These are phyloP conservation scores for Anthracocystis setariae DNA, from an alignment of 1,284 basidiomycete species.

Conservation along the genomic window DNA sequence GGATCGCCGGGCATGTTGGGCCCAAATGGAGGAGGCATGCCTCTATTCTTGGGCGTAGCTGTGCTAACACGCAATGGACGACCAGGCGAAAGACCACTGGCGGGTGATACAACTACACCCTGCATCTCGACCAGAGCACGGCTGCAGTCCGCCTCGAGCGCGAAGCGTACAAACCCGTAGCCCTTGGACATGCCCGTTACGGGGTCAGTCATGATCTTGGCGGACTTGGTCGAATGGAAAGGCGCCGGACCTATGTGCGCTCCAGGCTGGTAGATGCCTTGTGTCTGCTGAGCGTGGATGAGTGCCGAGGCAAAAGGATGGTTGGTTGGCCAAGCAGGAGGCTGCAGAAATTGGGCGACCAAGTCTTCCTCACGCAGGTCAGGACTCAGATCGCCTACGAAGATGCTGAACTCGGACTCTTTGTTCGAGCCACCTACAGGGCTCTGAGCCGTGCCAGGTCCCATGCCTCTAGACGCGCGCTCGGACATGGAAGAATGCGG, in stretches of 20 bases:
- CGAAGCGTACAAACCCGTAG: conserved; percentile 64
- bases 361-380: conserved; percentile 63
- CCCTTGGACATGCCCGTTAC: conserved; percentile 55
- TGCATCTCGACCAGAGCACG: conserved; percentile 67
- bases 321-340: conserved; percentile 56
- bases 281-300: conserved; percentile 54
- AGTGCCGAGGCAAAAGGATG: conserved; percentile 60
- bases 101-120: conserved; percentile 44
- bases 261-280: conserved; percentile 53
- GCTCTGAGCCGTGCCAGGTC: conserved; percentile 24
- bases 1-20: conserved; percentile 16
- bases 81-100: conserved; percentile 49
- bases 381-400: conserved; percentile 58
- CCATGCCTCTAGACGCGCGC: conserved; percentile 15
- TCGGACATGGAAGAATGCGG: conserved; percentile 52
- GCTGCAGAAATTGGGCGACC: conserved; percentile 57
- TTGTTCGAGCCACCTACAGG: conserved; percentile 29
- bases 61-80: conserved; percentile 60
- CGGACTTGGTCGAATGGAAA: conserved; percentile 58
- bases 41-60: conserved; percentile 60
- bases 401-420: conserved; percentile 56
- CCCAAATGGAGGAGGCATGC: conserved; percentile 12
- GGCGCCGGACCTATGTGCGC: conserved; percentile 54
- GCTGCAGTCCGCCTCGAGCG: conserved; percentile 53
- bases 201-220: conserved; percentile 61